phyloP scores from a whole-genome alignment of 768 basidiomycete species.

The Chalciporus piperatus region DNA sequence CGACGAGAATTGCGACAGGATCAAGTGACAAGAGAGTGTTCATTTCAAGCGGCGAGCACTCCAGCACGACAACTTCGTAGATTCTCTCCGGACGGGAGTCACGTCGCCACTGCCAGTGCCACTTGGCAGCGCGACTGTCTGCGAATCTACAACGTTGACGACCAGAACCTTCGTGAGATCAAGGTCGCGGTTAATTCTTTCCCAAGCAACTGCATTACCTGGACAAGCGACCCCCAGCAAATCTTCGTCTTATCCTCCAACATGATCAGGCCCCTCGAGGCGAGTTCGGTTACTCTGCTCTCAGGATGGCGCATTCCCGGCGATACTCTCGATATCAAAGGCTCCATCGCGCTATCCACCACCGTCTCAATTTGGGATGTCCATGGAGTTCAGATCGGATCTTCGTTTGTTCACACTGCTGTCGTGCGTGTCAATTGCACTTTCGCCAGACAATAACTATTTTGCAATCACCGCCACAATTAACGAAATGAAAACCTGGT shows the following conservation, averaged over 20 bases:
- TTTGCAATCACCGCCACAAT: no score
- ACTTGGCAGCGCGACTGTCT: background rate
- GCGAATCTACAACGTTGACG: background rate
- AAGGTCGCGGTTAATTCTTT: background rate
- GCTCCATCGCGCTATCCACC: background rate
- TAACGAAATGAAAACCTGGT: no score
- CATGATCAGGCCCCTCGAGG: background rate
- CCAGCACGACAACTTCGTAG: background rate
- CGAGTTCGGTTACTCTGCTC: background rate
- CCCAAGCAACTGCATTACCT: background rate
- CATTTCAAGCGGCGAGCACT: background rate
- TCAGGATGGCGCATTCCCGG: background rate
- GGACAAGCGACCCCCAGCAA: background rate
- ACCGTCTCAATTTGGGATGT: background rate
- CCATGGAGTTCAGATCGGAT: no score
- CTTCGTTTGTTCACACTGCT: no score
- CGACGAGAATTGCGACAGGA: conserved; percentile 3
- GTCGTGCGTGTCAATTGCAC: background rate
- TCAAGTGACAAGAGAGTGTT: background rate
- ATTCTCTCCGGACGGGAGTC: background rate
- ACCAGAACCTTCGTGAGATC: background rate
- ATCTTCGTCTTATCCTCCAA: background rate
- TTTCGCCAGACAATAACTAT: conserved; percentile 2
- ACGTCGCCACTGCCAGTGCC: background rate
- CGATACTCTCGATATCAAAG: background rate